Percentiles rank a stretch among this genome's conserved stretches.
These are phyloP conservation scores for Aureobasidium sp. DNA, from an alignment of 2,329 filamentous ascomycete species.

Conservation along the genomic window DNA sequence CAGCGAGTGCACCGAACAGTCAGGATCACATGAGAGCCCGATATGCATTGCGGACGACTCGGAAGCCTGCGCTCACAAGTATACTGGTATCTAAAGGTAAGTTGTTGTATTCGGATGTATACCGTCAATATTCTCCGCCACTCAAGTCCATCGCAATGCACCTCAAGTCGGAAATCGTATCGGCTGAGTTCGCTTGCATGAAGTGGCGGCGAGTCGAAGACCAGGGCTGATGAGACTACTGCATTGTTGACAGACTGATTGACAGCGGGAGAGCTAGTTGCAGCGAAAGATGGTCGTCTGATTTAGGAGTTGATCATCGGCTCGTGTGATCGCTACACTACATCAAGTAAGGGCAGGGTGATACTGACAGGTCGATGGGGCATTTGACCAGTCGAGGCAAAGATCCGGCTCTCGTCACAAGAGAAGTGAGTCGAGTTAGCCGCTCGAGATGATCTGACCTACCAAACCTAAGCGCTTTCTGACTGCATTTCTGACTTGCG, in stretches of 20 bases:
- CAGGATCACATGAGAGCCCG: neutral
- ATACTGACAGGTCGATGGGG: neutral
- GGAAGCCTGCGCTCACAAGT: neutral
- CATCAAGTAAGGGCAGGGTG: conserved; percentile 1
- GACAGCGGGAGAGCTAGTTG: conserved; percentile 4
- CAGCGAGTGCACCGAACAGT: neutral
- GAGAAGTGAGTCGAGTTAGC: neutral
- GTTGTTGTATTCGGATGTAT: neutral
- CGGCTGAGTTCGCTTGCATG: neutral
- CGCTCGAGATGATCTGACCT: neutral
- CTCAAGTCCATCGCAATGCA: neutral
- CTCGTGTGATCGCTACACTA: neutral
- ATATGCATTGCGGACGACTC: neutral
- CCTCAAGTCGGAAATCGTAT: neutral
- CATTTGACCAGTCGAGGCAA: neutral
- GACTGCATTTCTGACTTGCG: neutral
- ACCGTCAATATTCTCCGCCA: neutral
- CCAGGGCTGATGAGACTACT: neutral
- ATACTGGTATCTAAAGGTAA: neutral
- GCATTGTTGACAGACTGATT: conserved; percentile 4
- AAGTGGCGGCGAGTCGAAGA: conserved; percentile 2
- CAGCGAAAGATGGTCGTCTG: neutral
- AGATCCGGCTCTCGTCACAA: neutral
- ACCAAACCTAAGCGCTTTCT: neutral
- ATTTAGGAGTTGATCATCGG: neutral